These are phyloP conservation scores for Psilocybe tampanensis DNA, from an alignment of 768 basidiomycete species.

Conservation along the genomic window DNA sequence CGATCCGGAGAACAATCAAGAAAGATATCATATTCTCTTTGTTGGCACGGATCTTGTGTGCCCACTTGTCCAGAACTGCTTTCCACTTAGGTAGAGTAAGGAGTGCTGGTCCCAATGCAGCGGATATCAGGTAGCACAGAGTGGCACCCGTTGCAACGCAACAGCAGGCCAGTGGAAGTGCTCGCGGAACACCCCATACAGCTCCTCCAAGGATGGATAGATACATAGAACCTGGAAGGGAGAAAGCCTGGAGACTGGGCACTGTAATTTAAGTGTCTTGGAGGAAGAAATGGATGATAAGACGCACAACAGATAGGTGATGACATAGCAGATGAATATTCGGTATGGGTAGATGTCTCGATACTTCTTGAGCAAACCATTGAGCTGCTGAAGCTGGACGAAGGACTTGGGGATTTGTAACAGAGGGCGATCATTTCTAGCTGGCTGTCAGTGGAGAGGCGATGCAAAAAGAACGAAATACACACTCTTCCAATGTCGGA, in stretches of 20 bases:
- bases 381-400: constrained; percentile 81
- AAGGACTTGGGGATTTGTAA: constrained; percentile 90
- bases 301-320: constrained; percentile 90
- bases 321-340: constrained; percentile 85
- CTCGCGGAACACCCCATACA: constrained; percentile 87
- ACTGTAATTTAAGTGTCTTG: background rate
- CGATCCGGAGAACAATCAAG: constrained; percentile 92
- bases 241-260: constrained; percentile 89
- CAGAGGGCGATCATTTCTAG: constrained; percentile 71
- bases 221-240: constrained; percentile 97
- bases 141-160: constrained; percentile 92
- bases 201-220: constrained; percentile 95
- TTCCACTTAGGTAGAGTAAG: constrained; percentile 87
- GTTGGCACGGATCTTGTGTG: constrained; percentile 73
- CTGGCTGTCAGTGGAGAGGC: constrained; percentile 7
- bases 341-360: constrained; percentile 84
- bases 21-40: constrained; percentile 88
- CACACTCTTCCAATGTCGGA: constrained; percentile 78
- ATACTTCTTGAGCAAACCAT: constrained; percentile 88
- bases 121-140: constrained; percentile 90
- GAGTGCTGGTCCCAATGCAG: constrained; percentile 90
- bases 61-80: constrained; percentile 80
- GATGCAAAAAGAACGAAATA: constrained; percentile 20
- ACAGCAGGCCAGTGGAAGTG: constrained; percentile 87
- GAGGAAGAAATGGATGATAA: constrained; percentile 6